These are phyloP conservation scores for Stentor coeruleus DNA, from an alignment of 73 alveolate species.

Conservation along the genomic window DNA sequence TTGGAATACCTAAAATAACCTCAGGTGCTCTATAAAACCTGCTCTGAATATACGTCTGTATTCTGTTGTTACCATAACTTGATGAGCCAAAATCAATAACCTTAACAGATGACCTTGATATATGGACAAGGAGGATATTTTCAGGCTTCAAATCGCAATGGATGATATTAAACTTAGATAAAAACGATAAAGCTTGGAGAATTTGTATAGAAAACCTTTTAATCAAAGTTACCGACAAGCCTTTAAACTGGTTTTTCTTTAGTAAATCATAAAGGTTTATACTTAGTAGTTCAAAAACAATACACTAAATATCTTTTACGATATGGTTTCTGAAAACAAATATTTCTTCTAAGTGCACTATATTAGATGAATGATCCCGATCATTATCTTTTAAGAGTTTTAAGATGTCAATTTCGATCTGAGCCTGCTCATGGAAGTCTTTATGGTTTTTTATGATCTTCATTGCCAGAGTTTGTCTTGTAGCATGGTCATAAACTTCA, in stretches of 20 bases:
- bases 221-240: slow-evolving; percentile 61
- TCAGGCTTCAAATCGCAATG: slow-evolving; percentile 93
- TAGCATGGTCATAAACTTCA: slow-evolving; percentile 19
- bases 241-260: slow-evolving; percentile 57
- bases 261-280: slow-evolving; percentile 71
- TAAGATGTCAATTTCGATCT: slow-evolving; percentile 21
- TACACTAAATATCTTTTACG: slow-evolving; percentile 34
- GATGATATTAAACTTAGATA: slow-evolving; percentile 50
- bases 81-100: slow-evolving; percentile 83
- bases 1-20: slow-evolving; percentile 89
- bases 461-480: slow-evolving; percentile 19
- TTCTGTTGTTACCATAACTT: slow-evolving; percentile 54
- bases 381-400: slow-evolving; percentile 24
- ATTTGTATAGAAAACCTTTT: slow-evolving; percentile 63
- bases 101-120: slow-evolving; percentile 59
- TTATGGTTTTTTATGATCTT: slow-evolving; percentile 25
- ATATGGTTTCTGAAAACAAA: slow-evolving; percentile 10
- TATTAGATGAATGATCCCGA: background rate
- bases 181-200: slow-evolving; percentile 48
- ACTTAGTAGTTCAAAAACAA: slow-evolving; percentile 68
- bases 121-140: slow-evolving; percentile 56
- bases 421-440: slow-evolving; percentile 23
- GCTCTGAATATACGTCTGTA: slow-evolving; percentile 85
- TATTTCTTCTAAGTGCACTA: slow-evolving; percentile 7
- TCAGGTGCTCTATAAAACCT: slow-evolving; percentile 97